Conservation (phyloP, 1,284 basidiomycete genomes). For the Mrakiaceae sp. region DNA sequence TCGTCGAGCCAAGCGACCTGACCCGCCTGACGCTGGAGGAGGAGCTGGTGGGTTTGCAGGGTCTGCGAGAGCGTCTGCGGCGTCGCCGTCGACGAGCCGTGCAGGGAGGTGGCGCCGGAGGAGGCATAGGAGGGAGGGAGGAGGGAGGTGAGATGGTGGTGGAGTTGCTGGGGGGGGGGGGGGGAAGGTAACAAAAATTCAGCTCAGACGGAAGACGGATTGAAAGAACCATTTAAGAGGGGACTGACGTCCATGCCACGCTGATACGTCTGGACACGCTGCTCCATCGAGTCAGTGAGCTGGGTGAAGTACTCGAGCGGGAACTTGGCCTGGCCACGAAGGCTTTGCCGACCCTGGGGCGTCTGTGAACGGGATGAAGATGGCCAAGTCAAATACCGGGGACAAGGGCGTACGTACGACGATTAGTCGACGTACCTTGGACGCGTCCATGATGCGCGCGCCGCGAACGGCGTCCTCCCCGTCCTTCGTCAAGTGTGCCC, state of each 20-base stretch:
- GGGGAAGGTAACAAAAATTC: background rate
- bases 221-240: background rate
- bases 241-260: slow-evolving; percentile 5
- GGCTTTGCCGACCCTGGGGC: slow-evolving; percentile 8
- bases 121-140: background rate
- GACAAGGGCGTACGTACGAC: background rate
- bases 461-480: slow-evolving; percentile 15
- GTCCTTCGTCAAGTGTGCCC: background rate
- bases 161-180: background rate
- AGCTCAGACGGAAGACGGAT: too few species aligned
- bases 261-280: slow-evolving; percentile 3
- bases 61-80: slow-evolving; percentile 14
- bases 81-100: background rate
- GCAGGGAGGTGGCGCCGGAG: background rate
- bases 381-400: background rate
- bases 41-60: slow-evolving; percentile 8
- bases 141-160: slow-evolving; percentile 4
- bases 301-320: slow-evolving; percentile 14
- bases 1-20: slow-evolving; percentile 21
- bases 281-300: slow-evolving; percentile 8
- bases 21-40: slow-evolving; percentile 20
- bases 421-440: slow-evolving; percentile 1
- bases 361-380: background rate
- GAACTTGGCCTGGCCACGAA: slow-evolving; percentile 16
- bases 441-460: slow-evolving; percentile 15